Evolutionary conservation across 2,329 filamentous ascomycete species (phyloP), one percentile per base, ranked within the genome.

Genomic region (Ophiocordyceps camponoti-leonardi): DNA sequence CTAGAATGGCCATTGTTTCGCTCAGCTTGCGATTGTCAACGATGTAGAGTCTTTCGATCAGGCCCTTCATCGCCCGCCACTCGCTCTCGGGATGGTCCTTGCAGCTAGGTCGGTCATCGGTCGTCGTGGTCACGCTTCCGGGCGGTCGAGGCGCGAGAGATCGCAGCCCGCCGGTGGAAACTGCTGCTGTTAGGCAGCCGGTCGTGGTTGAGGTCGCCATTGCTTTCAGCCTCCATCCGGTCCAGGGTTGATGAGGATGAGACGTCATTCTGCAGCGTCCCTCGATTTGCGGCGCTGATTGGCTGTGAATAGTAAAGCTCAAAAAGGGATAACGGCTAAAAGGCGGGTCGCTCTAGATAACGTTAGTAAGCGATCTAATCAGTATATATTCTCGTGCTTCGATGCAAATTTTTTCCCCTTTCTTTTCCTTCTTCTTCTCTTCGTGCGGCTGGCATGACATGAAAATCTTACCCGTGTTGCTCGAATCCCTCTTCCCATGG

Each of bases 371-470:
- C 19, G n/a, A 16, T 23, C 22, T 23, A 23, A 23, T 23, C 22
- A 11, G 4, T 46, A 58, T 60, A 63, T 63, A 62, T 60, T 49
- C 52, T 50, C 51, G 50, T 42, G 48, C 26, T 44, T 46, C 43
- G 53, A 58, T 52, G 39, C 0, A 44, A 50, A 57, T 57, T 56
- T 57, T 58, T 56, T 63, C 59, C 63, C 62, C 67, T 66, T 65
- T 57, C 63, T 62, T 67, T 66, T 65, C 57, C 63, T 59, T 66
- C 76, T 75, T 71, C 71, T 67, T 67, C 72, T 74, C 77, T 73
- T 85, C 71, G 81, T 87, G 83, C 82, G 82, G 83, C 81, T 69
- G 79, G 78, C 77, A 80, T 77, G 72, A 80, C 74, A 67, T 66
- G 61, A 67, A 72, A 69, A 66, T 68, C 61, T 75, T 75, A 74